phyloP scores from a whole-genome alignment of 176 grass and related monocot species.

The Thinopyrum elongatum region DNA sequence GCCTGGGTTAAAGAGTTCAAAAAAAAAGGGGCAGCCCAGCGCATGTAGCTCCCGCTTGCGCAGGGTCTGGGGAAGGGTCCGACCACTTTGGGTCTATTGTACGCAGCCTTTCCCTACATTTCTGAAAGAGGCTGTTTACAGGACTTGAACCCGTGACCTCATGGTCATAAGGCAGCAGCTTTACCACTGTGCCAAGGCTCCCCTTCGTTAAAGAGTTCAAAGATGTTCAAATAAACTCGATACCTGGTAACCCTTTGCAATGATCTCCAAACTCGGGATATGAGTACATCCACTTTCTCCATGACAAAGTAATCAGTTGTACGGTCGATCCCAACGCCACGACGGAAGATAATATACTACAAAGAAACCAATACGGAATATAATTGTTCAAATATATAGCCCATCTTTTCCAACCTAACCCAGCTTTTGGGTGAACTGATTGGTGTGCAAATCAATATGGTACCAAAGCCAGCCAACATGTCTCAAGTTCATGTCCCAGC shows the following conservation, averaged over 20 bases:
- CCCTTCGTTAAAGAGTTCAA: neutral
- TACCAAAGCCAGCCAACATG: neutral
- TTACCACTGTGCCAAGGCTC: no score
- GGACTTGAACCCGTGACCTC: no score
- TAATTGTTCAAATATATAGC: constrained; percentile 1
- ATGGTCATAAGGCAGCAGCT: no score
- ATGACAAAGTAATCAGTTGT: constrained; percentile 86
- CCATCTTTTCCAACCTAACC: neutral
- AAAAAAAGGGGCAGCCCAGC: no score
- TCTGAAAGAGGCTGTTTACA: no score
- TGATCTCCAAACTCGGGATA: constrained; percentile 69
- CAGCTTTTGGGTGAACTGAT: neutral
- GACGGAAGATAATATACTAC: constrained; percentile 86
- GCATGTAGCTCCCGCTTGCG: no score
- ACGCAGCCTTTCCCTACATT: no score
- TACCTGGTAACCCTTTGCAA: constrained; percentile 69
- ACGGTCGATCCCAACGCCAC: constrained; percentile 69
- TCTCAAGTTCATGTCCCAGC: neutral
- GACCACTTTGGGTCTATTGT: no score
- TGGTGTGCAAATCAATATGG: constrained; percentile 2
- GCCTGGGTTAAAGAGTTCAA: constrained; percentile 2
- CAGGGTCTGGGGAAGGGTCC: no score
- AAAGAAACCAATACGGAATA: constrained; percentile 17
- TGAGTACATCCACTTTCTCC: constrained; percentile 84
- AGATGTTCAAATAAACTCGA: neutral